Base-by-base conservation (phyloP, 495 filamentous ascomycete species). In the Hyaloscypha finlandica region DNA sequence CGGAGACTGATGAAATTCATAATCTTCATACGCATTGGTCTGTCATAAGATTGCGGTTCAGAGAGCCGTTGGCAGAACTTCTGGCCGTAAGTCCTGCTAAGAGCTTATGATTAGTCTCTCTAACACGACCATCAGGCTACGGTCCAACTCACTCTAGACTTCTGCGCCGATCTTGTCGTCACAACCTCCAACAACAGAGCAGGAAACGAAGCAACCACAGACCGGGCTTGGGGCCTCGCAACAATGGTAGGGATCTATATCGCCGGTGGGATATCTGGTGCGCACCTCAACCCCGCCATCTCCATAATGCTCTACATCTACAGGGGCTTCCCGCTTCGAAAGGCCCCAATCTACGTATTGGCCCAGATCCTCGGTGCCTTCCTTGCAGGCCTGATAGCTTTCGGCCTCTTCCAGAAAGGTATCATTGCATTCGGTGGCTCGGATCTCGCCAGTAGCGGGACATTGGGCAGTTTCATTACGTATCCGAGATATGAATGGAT, bases 231-330 rank as follows among this genome's bases (percentile, higher is more conserved):
- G 84, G 84, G 84, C 1, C 74, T 86, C 6, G 83, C 80, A 12
- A 81, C 81, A 33, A 87, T 87, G 84, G 79, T 86, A 53, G 85
- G 77, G 11, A 85, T 86, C 55, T 86, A 86, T 63, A 79, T 88
- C 29, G 81, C 76, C 32, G 82, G 83, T 76, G 83, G 82, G 3
- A 83, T 80, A 0, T 81, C 79, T 20, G 83, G 83, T 65, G 83
- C 82, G 3, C 83, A 85, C 65, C 83, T 84, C 68, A 83, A 82
- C 63, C 81, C 82, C 2, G 81, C 81, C 45, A 79, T 85, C 58
- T 83, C 82, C 8, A 77, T 85, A 54, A 78, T 77, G 66, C 79
- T 84, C 59, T 79, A 77, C 14, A 63, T 79, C 63, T 85, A 80
- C 79, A 80, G 82, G 68, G 83, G 83, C 35, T 84, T 85, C 62